Evolutionary conservation across 345 rosid genomes (phyloP).

Genomic region (Citrus sinensis): DNA sequence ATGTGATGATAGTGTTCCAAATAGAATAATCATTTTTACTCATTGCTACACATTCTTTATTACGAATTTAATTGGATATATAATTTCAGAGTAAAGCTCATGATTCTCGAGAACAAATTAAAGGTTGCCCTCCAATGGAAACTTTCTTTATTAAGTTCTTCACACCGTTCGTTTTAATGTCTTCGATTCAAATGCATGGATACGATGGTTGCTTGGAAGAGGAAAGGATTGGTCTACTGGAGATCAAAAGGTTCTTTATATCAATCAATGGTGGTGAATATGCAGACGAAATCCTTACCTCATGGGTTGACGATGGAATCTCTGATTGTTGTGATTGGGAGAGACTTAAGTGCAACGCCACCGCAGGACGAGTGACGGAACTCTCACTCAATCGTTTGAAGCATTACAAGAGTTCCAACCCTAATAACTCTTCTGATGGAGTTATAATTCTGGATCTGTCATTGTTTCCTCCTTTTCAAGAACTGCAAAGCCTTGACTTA

Average conservation of each 20-base stretch:
- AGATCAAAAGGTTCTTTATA: constrained; percentile 13
- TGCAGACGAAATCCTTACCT: neutral
- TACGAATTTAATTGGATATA: no score
- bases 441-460: neutral
- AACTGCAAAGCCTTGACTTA: neutral
- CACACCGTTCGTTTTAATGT: neutral
- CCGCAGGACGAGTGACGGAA: neutral
- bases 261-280: neutral
- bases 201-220: neutral
- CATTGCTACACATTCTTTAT: no score
- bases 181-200: neutral
- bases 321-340: constrained; percentile 10
- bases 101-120: no score
- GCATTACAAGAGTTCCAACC: no score
- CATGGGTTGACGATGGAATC: constrained; percentile 12
- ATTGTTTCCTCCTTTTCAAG: constrained; percentile 10
- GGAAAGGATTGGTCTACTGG: constrained; percentile 18
- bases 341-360: constrained; percentile 9
- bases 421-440: no score
- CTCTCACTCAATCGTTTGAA: neutral
- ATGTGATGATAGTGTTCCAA: no score
- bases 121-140: no score
- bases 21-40: no score
- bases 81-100: no score
- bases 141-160: no score